Evolutionary conservation across 2,329 filamentous ascomycete species (phyloP), one percentile per base, ranked within the genome.

Genomic region (Pyricularia grisea): DNA sequence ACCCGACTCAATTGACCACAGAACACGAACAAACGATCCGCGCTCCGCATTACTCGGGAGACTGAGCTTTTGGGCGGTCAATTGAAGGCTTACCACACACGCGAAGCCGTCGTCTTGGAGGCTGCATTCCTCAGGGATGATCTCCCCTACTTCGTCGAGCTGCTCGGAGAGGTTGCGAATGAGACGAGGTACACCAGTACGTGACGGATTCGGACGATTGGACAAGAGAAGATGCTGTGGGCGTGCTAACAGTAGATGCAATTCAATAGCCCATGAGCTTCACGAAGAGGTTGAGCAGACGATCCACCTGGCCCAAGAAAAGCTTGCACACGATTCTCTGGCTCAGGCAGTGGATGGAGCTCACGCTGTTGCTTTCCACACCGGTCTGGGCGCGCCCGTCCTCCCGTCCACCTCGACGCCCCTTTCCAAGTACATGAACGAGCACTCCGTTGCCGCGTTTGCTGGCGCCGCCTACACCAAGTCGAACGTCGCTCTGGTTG

Each of bases 101-200:
- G 94, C 78, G 95, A 99, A 85, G 93, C 93, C 78, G 84, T 99
- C 72, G 89, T 99, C 71, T 84, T 99, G 77, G 90, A 94, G 81
- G 92, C 95, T 79, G 97, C 91, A 84, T 99, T 99, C 87, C 88
- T 99, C 74, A 90, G 93, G 79, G 90, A 95, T 79, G 94, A 99
- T 79, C 89, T 99, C 74, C 95, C 95, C 74, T 99, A 98, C 88
- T 99, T 97, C 81, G 88, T 93, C 77, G 95, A 99, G 85, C 87
- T 99, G 73, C 87, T 99, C 74, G 93, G 91, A 77, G 96, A 99
- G 85, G 92, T 97, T 76, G 86, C 95, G 76, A 89, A 90, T 71
- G 84, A 92, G 81, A 97, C 94, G 75, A 95, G 93, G 83, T 99
- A 92, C 80, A 88, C 89, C 73, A 85, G 89, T 91, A 82, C 81